These are phyloP conservation scores for Jamesozyma gamospora DNA, from an alignment of 805 yeast species.

Conservation along the genomic window DNA sequence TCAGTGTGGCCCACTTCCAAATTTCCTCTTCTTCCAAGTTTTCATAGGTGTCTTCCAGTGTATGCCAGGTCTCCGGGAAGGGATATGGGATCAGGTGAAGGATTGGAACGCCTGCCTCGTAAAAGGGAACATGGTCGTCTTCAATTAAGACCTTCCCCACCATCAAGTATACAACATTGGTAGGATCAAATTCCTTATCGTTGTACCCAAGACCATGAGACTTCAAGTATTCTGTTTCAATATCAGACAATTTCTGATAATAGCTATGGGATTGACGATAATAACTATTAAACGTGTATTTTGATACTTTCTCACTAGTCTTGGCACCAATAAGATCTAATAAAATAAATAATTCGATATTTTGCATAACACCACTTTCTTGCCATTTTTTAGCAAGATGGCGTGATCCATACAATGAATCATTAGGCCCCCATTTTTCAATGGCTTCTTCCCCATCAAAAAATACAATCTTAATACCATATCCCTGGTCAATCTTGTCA, in stretches of 20 bases:
- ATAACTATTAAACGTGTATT: conserved; percentile 28
- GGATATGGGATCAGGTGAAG: conserved; percentile 44
- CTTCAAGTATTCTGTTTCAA: conserved; percentile 24
- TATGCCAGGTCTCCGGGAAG: conserved; percentile 49
- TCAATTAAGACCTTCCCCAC: conserved; percentile 10
- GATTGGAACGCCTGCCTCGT: conserved; percentile 36
- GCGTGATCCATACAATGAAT: conserved; percentile 48
- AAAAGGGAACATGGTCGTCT: conserved; percentile 52
- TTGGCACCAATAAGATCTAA: conserved; percentile 42
- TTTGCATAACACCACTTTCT: conserved; percentile 15
- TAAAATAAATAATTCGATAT: conserved; percentile 39
- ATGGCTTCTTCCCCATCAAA: conserved; percentile 58
- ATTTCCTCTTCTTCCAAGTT: conserved; percentile 33
- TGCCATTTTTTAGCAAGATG: conserved; percentile 37
- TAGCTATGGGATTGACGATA: conserved; percentile 32
- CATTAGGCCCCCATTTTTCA: conserved; percentile 40
- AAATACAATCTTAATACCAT: conserved; percentile 40
- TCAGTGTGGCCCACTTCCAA: conserved; percentile 37
- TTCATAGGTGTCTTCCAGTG: conserved; percentile 36
- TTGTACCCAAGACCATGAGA: background rate
- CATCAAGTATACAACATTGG: conserved; percentile 7
- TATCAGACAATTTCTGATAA: conserved; percentile 29
- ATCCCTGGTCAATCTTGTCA: background rate
- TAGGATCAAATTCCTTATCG: conserved; percentile 8
- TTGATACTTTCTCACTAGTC: conserved; percentile 18